Evolutionary conservation across 805 yeast genomes (phyloP).

Genomic region (Metschnikowia lachancei): DNA sequence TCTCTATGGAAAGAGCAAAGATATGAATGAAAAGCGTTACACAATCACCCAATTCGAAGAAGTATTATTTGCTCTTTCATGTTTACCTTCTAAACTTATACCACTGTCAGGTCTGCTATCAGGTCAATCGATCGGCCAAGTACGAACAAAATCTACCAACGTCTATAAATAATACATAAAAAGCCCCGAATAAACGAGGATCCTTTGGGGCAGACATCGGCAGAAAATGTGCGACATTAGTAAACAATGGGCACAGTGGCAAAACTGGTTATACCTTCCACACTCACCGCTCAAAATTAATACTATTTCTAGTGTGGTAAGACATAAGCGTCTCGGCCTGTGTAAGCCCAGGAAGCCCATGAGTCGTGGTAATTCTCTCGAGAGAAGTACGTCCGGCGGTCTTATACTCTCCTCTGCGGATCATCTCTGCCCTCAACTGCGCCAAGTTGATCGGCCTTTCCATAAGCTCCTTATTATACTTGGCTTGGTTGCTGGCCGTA

Average conservation of each 20-base stretch:
- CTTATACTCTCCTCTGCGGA: slow-evolving; percentile 35
- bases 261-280: too few relatives aligned
- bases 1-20: too few relatives aligned
- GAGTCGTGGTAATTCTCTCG: slow-evolving; percentile 43
- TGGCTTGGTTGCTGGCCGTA: slow-evolving; percentile 22
- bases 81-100: too few relatives aligned
- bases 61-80: too few relatives aligned
- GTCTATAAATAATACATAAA: neutral
- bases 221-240: too few relatives aligned
- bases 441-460: slow-evolving; percentile 34
- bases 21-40: too few relatives aligned
- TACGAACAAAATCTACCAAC: neutral
- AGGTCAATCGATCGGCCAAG: too few relatives aligned
- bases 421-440: slow-evolving; percentile 39
- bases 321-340: slow-evolving; percentile 48
- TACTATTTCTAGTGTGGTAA: slow-evolving; percentile 42
- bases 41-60: too few relatives aligned
- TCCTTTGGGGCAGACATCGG: too few relatives aligned
- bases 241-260: too few relatives aligned
- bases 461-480: slow-evolving; percentile 25
- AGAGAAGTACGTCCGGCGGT: slow-evolving; percentile 34
- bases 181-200: too few relatives aligned
- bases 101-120: too few relatives aligned
- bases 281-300: slow-evolving; percentile 26
- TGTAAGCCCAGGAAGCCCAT: slow-evolving; percentile 48